Percentiles rank a stretch among this genome's conserved stretches.
Conservation (phyloP, 2,329 filamentous ascomycete species). For the Pseudogymnoascus sp. region DNA sequence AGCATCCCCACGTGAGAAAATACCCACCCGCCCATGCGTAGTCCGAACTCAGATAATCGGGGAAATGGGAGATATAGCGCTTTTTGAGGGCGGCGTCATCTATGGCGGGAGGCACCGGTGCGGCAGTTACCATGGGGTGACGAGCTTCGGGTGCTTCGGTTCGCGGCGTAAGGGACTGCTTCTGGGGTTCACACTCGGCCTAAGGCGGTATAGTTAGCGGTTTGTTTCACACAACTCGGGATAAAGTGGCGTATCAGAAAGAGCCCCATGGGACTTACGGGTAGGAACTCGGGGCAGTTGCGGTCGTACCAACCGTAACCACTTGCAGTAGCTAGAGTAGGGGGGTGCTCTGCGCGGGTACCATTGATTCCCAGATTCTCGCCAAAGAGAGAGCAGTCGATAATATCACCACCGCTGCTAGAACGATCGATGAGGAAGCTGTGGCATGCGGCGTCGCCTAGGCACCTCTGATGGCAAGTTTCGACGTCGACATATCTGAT, state of each 20-base stretch:
- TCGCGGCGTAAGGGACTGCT: neutral
- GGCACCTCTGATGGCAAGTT: neutral
- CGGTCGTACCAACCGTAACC: neutral
- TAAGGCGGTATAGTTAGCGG: neutral
- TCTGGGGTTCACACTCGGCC: neutral
- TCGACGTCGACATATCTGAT: neutral
- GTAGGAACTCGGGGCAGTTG: neutral
- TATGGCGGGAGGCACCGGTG: neutral
- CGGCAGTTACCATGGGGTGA: neutral
- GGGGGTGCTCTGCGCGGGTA: neutral
- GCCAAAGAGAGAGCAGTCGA: neutral
- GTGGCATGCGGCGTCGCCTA: neutral
- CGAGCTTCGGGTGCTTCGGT: neutral
- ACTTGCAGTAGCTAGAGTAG: neutral
- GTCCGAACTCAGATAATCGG: neutral
- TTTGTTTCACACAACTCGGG: neutral
- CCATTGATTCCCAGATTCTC: neutral
- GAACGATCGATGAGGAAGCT: neutral
- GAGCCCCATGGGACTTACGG: neutral
- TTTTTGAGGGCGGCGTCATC: neutral
- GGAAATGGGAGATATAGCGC: neutral
- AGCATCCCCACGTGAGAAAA: neutral
- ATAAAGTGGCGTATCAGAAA: neutral
- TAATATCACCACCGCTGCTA: neutral
- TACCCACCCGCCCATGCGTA: neutral